phyloP scores from a whole-genome alignment of 192 early-diverging fungal genomes.

The Allomyces arbusculus region DNA sequence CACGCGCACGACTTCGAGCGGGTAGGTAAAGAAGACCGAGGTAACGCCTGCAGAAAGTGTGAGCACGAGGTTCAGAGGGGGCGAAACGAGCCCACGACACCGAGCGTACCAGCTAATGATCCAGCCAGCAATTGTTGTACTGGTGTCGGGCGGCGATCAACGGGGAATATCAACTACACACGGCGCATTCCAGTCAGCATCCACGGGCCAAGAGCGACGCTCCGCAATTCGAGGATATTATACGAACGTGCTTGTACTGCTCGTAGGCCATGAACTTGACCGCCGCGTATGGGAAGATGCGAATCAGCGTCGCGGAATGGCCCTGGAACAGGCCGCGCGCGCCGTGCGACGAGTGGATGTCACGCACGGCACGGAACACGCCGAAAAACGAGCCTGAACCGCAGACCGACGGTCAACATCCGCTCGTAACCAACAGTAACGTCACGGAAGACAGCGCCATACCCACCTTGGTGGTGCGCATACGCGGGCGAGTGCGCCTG shows the following conservation, averaged over 20 bases:
- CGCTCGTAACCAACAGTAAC: too few species aligned
- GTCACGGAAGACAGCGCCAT: not conserved
- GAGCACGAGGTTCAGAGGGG: conserved; percentile 3
- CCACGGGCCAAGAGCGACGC: too few species aligned
- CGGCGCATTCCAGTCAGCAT: too few species aligned
- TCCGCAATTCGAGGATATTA: too few species aligned
- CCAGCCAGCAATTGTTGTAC: conserved; percentile 64
- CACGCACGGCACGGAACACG: conserved; percentile 52
- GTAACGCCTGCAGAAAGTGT: conserved; percentile 40
- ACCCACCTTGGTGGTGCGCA: conserved; percentile 38
- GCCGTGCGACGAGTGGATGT: conserved; percentile 54
- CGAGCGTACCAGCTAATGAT: conserved; percentile 28
- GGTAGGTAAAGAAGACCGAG: conserved; percentile 76
- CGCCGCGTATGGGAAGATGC: conserved; percentile 92
- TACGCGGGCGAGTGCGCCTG: conserved; percentile 55
- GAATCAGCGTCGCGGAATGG: conserved; percentile 73
- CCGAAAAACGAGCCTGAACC: conserved; percentile 49
- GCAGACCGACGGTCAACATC: too few species aligned
- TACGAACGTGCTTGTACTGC: conserved; percentile 39
- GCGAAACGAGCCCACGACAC: not conserved
- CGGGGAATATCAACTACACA: not conserved
- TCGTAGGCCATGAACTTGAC: conserved; percentile 96
- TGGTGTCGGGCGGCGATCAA: conserved; percentile 14
- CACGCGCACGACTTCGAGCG: conserved; percentile 81
- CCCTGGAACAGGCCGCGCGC: conserved; percentile 75